A percentile compares a stretch with the other conserved stretches of the same genome.
Evolutionary conservation across 2,329 filamentous ascomycete genomes (phyloP).

Genomic region (Aspergillus calidoustus): DNA sequence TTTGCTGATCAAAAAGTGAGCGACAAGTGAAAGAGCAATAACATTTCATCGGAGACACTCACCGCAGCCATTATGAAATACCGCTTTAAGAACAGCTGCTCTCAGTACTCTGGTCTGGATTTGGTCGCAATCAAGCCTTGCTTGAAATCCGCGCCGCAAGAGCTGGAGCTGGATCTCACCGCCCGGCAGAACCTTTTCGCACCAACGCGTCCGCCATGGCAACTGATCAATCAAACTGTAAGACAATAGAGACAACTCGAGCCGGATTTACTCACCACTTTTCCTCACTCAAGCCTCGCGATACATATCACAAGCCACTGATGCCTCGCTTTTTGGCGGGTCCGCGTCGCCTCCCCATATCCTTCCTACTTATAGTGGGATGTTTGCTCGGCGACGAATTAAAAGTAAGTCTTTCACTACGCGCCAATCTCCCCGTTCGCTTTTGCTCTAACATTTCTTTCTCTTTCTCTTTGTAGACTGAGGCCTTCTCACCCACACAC

Average conservation of each 20-base stretch:
- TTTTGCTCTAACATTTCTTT: not conserved
- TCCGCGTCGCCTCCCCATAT: not conserved
- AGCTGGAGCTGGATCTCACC: conserved; percentile 12
- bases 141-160: conserved; percentile 10
- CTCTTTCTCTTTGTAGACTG: not conserved
- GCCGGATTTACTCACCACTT: not conserved
- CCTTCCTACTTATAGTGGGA: not conserved
- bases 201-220: conserved; percentile 1
- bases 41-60: conserved; percentile 21
- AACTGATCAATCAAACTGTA: not conserved
- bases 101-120: conserved; percentile 17
- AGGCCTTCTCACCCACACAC: conserved; percentile 1
- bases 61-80: conserved; percentile 43
- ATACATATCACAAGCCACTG: not conserved
- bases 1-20: conserved; percentile 51
- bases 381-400: not conserved
- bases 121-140: conserved; percentile 19
- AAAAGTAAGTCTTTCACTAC: not conserved
- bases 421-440: not conserved
- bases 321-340: not conserved
- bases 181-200: conserved; percentile 14
- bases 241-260: not conserved
- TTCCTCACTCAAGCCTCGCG: not conserved
- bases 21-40: conserved; percentile 9
- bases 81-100: conserved; percentile 15